A percentile compares a stretch with the other conserved stretches of the same genome.
These are phyloP conservation scores for Raffaelea ambrosiae DNA, from an alignment of 2,329 filamentous ascomycete genomes.

Conservation along the genomic window DNA sequence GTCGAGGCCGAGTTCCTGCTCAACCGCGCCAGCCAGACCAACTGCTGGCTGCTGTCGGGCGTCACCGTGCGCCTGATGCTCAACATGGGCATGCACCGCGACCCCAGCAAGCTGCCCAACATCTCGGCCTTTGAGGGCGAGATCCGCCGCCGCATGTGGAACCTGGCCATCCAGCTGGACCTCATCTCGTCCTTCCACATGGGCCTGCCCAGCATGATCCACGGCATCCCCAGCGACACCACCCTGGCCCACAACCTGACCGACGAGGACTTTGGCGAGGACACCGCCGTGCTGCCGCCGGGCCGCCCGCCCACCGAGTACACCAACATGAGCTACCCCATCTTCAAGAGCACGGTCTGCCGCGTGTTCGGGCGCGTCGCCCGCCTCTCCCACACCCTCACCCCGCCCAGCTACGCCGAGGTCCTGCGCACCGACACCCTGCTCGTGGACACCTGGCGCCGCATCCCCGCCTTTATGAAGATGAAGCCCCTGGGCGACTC, in stretches of 20 bases:
- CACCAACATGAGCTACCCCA: conserved; percentile 48
- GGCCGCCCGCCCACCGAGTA: conserved; percentile 49
- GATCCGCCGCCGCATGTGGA: conserved; percentile 46
- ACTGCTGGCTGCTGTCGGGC: conserved; percentile 43
- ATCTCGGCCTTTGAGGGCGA: conserved; percentile 45
- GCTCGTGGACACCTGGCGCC: conserved; percentile 35
- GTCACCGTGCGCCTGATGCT: conserved; percentile 45
- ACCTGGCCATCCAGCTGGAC: conserved; percentile 50
- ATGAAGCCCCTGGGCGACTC: conserved; percentile 38
- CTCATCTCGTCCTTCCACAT: conserved; percentile 58
- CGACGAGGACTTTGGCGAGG: conserved; percentile 56
- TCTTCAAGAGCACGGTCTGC: conserved; percentile 40
- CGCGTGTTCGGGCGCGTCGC: conserved; percentile 42
- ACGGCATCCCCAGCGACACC: conserved; percentile 55
- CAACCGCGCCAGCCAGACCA: conserved; percentile 41
- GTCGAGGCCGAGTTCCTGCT: conserved; percentile 45
- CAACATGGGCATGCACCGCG: conserved; percentile 51
- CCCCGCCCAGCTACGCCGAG: conserved; percentile 37
- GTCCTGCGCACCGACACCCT: conserved; percentile 38
- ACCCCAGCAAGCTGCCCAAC: conserved; percentile 40
- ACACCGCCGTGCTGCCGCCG: conserved; percentile 44
- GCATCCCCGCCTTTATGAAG: conserved; percentile 39
- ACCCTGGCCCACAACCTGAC: conserved; percentile 51
- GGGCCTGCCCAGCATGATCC: conserved; percentile 58
- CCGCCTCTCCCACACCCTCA: conserved; percentile 38